Base-by-base conservation (phyloP, 2,329 filamentous ascomycete species). In the Teratosphaeriaceae sp. region DNA sequence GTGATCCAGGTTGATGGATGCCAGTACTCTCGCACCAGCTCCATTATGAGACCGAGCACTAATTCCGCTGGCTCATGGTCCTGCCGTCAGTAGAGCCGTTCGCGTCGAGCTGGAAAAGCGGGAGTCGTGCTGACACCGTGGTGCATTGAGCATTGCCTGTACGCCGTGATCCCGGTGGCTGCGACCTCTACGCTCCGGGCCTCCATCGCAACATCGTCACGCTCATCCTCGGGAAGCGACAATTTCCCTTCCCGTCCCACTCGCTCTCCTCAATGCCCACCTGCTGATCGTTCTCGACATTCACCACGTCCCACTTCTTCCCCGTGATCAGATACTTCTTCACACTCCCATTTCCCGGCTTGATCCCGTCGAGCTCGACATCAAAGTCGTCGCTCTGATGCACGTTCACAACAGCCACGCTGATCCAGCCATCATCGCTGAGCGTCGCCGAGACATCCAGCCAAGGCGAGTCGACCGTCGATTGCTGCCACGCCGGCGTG, bases 401-500 rank as follows among this genome's bases (percentile, higher is more conserved):
- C 16, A 87, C 74, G 59, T 92, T 92, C 13, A 88, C 83, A 1
- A 89, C 84, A 2, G 76, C 84, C 49, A 90, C 53, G 49, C 72
- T 83, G 1, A 83, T 70, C 40, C 69, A 74, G 0, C 83, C 84
- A 44, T 76, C 72, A 5, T 77, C 74, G 16, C 73, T 70, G 4
- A 82, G 53, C 2, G 73, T 68, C 2, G 80, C 82, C 49, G 79
- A 82, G 20, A 82, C 80, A 58, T 86, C 83, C 43, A 87, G 61
- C 69, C 76, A 88, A 6, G 84, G 82, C 5, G 81, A 82, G 52
- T 84, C 79, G 48, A 85, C 73, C 2, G 78, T 72, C 8, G 75
- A 75, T 24, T 78, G 68, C 43, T 85, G 69, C 82, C 82, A 87
- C 24, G 60, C 68, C 2, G 83, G 82, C 44, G 75, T 67, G 1